phyloP scores from a whole-genome alignment of 306 rosid genomes.

The Vigna nakashimae region DNA sequence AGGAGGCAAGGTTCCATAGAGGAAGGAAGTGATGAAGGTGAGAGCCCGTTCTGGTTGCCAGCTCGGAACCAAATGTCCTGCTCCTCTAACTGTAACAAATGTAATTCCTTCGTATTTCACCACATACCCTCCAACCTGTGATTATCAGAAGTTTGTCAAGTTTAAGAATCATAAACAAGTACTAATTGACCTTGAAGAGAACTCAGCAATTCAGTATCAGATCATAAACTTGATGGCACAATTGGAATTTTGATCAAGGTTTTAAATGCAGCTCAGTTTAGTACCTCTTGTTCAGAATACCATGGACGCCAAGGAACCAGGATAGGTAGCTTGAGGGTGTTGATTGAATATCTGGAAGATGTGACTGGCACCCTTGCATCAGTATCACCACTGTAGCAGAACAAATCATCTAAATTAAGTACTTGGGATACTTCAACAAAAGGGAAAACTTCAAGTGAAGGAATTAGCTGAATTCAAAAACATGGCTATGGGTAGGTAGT shows the following conservation, averaged over 20 bases:
- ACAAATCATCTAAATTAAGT: not conserved
- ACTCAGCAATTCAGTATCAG: not conserved
- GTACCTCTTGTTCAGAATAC: conserved; percentile 62
- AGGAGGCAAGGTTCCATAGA: conserved; percentile 51
- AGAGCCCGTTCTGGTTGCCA: conserved; percentile 66
- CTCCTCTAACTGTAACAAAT: conserved; percentile 63
- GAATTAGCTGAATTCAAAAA: not conserved
- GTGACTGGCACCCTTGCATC: conserved; percentile 59
- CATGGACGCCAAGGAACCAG: conserved; percentile 58
- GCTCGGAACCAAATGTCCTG: conserved; percentile 70
- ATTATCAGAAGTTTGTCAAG: not conserved
- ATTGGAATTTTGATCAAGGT: too few species aligned
- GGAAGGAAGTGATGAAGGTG: conserved; percentile 58
- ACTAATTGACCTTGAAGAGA: too few species aligned
- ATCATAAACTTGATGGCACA: not conserved
- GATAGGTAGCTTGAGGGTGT: conserved; percentile 48
- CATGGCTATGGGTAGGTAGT: not conserved
- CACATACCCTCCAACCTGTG: conserved; percentile 68
- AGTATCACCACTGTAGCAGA: conserved; percentile 58
- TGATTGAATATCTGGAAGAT: conserved; percentile 58
- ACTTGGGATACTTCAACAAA: not conserved
- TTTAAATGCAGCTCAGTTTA: not conserved
- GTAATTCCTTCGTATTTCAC: conserved; percentile 56
- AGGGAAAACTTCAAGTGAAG: not conserved
- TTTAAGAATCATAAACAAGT: too few species aligned